Percentiles rank a stretch among this genome's conserved stretches.
phyloP scores from a whole-genome alignment of 257 asterid genomes.

The Henckelia pumila region DNA sequence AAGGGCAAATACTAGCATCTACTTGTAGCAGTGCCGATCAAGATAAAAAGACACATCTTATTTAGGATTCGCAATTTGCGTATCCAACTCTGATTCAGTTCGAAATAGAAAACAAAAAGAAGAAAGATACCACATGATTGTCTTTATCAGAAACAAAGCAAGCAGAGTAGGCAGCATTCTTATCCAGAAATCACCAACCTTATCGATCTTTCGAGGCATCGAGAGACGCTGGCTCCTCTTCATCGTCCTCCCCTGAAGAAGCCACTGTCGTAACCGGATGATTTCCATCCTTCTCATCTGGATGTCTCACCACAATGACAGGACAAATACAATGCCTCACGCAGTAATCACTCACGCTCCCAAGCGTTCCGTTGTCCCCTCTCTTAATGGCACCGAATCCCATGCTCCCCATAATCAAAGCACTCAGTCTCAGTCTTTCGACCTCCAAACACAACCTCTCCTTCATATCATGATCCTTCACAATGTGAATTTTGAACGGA shows the following conservation, averaged over 20 bases:
- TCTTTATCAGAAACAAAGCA: neutral
- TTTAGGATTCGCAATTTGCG: neutral
- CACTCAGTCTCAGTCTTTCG: conserved; percentile 8
- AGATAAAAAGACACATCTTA: neutral
- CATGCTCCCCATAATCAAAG: conserved; percentile 11
- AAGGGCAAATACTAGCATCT: neutral
- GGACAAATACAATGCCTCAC: conserved; percentile 23
- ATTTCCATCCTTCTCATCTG: conserved; percentile 16
- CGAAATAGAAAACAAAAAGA: neutral
- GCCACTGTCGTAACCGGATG: neutral
- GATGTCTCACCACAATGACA: conserved; percentile 18
- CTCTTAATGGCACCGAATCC: conserved; percentile 14
- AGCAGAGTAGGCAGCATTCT: neutral
- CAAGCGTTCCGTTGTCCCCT: neutral
- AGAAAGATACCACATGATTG: no score
- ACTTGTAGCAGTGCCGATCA: neutral
- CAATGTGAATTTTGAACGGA: conserved; percentile 19
- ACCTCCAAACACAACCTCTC: conserved; percentile 20
- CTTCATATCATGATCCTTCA: conserved; percentile 21
- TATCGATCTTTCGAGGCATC: conserved; percentile 6
- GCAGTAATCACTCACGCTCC: conserved; percentile 20
- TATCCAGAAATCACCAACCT: neutral
- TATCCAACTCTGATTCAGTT: neutral
- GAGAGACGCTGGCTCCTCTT: conserved; percentile 9
- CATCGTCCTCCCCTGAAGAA: neutral